Percentiles rank a stretch among this genome's conserved stretches.
Evolutionary conservation across 1,139 yeast species (phyloP).

Genomic region (Candida labiduridarum): DNA sequence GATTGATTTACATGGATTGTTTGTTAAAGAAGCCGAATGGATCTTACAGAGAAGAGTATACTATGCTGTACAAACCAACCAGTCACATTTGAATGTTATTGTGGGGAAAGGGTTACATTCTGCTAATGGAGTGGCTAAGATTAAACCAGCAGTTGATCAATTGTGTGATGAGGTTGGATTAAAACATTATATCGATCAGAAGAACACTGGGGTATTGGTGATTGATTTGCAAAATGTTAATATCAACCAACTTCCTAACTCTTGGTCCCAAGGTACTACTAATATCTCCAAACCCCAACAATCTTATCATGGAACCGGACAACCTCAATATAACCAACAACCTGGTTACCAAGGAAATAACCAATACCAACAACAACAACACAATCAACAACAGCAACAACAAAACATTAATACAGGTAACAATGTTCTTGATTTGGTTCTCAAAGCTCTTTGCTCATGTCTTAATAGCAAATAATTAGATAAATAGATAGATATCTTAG

Average conservation of each 20-base stretch:
- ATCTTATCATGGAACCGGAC: conserved; percentile 30
- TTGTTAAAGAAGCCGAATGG: conserved; percentile 84
- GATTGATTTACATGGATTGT: conserved; percentile 91
- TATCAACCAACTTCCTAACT: conserved; percentile 49
- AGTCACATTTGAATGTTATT: conserved; percentile 62
- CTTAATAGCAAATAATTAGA: conserved; percentile 18
- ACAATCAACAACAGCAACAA: conserved; percentile 14
- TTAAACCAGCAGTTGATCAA: conserved; percentile 86
- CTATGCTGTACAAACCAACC: conserved; percentile 64
- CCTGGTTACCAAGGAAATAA: conserved; percentile 17
- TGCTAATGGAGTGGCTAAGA: conserved; percentile 75
- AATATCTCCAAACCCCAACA: conserved; percentile 29
- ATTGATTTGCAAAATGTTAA: conserved; percentile 55
- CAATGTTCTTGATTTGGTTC: conserved; percentile 30
- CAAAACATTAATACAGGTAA: conserved; percentile 20
- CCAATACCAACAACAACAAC: conserved; percentile 24
- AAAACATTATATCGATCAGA: conserved; percentile 60
- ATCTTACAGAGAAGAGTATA: conserved; percentile 72
- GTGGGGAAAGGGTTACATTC: conserved; percentile 97
- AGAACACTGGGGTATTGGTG: conserved; percentile 79
- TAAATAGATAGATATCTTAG: neutral
- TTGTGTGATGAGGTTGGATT: conserved; percentile 69
- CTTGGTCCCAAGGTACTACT: conserved; percentile 39
- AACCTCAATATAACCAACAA: conserved; percentile 32
- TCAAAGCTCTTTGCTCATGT: conserved; percentile 38